Evolutionary conservation across 1,139 yeast species (phyloP).

Genomic region (Candida glucosophila): DNA sequence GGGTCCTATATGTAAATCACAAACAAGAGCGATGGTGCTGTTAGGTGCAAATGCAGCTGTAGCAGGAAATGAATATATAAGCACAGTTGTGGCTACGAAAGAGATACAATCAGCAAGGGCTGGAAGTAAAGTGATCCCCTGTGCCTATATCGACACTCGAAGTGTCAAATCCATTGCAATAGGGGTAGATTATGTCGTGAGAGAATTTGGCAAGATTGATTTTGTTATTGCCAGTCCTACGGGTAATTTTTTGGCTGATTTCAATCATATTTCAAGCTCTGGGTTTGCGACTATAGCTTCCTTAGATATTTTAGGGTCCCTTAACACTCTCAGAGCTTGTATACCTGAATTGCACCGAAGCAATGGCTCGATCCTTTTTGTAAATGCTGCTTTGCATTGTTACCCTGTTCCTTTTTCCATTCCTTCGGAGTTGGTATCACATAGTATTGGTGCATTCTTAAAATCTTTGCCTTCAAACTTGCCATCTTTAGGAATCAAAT

Average conservation of each 20-base stretch:
- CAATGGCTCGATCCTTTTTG: constrained; percentile 68
- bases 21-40: constrained; percentile 70
- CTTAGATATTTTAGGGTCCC: constrained; percentile 80
- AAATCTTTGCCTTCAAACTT: constrained; percentile 78
- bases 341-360: constrained; percentile 53
- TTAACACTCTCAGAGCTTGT: constrained; percentile 77
- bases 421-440: constrained; percentile 90
- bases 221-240: constrained; percentile 93
- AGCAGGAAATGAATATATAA: constrained; percentile 63
- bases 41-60: constrained; percentile 85
- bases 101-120: constrained; percentile 50
- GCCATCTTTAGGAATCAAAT: constrained; percentile 78
- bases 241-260: constrained; percentile 79
- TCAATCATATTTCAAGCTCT: constrained; percentile 67
- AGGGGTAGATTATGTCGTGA: constrained; percentile 61
- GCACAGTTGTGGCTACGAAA: constrained; percentile 58
- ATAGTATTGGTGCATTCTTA: constrained; percentile 83
- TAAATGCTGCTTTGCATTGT: constrained; percentile 82
- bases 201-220: constrained; percentile 65
- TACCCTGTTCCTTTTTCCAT: constrained; percentile 79
- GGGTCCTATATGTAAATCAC: constrained; percentile 84
- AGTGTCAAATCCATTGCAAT: constrained; percentile 43
- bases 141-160: constrained; percentile 72
- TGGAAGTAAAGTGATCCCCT: constrained; percentile 58
- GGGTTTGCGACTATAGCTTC: constrained; percentile 82